Evolutionary conservation across 768 basidiomycete species (phyloP).

Genomic region (Cystobasidium ongulense): DNA sequence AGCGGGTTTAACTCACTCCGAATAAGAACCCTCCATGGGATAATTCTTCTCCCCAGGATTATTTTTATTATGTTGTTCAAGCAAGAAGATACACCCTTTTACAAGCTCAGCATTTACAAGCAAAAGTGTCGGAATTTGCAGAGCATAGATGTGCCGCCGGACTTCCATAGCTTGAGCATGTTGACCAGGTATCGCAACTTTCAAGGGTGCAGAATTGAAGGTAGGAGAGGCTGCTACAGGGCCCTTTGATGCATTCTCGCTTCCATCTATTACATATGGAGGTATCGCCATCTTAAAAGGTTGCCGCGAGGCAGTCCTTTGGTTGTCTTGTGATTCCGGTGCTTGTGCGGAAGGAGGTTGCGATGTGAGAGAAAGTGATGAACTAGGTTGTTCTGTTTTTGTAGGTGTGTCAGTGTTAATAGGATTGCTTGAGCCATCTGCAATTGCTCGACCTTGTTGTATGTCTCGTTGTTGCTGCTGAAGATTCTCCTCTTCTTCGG

Average conservation of each 20-base stretch:
- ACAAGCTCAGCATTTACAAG: slow-evolving; percentile 25
- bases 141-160: slow-evolving; percentile 4
- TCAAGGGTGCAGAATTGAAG: background rate
- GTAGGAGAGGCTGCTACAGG: background rate
- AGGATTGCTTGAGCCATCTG: background rate
- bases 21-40: slow-evolving; percentile 17
- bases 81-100: slow-evolving; percentile 10
- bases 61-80: background rate
- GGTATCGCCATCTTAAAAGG: background rate
- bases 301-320: background rate
- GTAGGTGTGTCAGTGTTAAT: background rate
- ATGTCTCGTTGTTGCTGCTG: background rate
- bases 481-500: background rate
- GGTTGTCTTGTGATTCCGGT: background rate
- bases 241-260: background rate
- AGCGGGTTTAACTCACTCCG: background rate
- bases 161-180: slow-evolving; percentile 12
- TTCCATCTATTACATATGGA: background rate
- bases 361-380: background rate
- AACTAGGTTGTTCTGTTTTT: background rate
- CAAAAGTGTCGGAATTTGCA: slow-evolving; percentile 15
- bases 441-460: no score
- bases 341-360: background rate
- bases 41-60: background rate
- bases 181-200: background rate